phyloP scores from a whole-genome alignment of 257 asterid species.

The Buddleja alternifolia region DNA sequence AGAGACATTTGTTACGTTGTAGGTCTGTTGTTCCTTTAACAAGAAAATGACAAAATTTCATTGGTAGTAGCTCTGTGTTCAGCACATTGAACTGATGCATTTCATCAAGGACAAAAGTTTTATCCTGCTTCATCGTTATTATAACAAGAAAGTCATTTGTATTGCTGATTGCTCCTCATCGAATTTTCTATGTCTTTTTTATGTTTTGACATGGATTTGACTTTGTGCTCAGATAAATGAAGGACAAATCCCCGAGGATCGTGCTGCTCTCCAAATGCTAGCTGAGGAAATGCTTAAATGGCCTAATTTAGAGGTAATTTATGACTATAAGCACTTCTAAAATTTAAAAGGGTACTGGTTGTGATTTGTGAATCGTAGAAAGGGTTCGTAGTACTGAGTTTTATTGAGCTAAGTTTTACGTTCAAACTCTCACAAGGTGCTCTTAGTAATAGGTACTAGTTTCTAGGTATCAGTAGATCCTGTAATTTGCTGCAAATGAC shows the following conservation, averaged over 20 bases:
- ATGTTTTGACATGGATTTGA: constrained; percentile 17
- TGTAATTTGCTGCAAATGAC: constrained; percentile 6
- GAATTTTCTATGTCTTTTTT: constrained; percentile 4
- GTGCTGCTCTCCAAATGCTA: constrained; percentile 70
- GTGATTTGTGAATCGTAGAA: constrained; percentile 3
- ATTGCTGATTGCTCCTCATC: constrained; percentile 21
- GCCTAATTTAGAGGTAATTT: constrained; percentile 87
- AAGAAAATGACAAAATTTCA: background rate
- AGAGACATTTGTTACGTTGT: background rate
- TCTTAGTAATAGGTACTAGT: background rate
- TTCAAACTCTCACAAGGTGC: background rate
- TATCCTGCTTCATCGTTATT: background rate
- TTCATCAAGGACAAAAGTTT: background rate
- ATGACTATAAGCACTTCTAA: constrained; percentile 11
- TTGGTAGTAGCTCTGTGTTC: background rate
- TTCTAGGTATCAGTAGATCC: background rate
- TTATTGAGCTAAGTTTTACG: background rate
- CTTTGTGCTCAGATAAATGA: constrained; percentile 64
- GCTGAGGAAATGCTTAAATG: constrained; percentile 91
- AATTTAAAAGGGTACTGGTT: background rate
- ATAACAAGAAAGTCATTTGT: background rate
- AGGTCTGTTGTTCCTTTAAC: background rate
- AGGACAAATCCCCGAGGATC: constrained; percentile 75
- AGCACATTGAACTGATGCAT: background rate
- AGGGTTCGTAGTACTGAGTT: background rate